Evolutionary conservation across 2,329 filamentous ascomycete species (phyloP), one percentile per base, ranked within the genome.

Genomic region (Sclerotinia subarctica): DNA sequence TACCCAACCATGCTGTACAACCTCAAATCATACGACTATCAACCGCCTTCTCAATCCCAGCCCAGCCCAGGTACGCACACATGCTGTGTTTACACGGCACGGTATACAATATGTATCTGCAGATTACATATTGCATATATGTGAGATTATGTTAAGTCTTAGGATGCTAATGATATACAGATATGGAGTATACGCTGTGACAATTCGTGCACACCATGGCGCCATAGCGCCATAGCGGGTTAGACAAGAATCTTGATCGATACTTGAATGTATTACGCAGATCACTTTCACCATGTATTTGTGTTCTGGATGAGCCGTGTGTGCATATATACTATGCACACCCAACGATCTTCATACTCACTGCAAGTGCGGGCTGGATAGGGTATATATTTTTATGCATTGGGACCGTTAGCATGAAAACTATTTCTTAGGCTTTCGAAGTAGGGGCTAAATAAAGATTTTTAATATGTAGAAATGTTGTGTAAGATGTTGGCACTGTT

Each of bases 11-110:
- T 63, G 29, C 59, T 15, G 59, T 42, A 42, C 59, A 26, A 51
- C 59, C n/a, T 17, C 59, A 42, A 42, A 63, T 52, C 46, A 63
- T 63, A 63, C 59, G 59, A 63, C 32, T 46, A 13, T 35, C 21
- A 38, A 42, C 46, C 46, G n/a, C 59, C 4, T 32, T 7, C 59
- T 51, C 5, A 4, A 21, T 3, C 46, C 46, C 8, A n/a, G 7
- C 10, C 13, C 32, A 13, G 47, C 11, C 7, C 32, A 63, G 59
- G 59, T 26, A 63, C 15, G 53, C 32, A 38, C 32, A 19, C 53
- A 38, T 63, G 59, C 5, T 51, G 46, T 57, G 32, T 57, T 24
- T 57, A 24, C 35, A 24, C 15, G 11, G 54, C 21, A 24, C 13
- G 21, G 8, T 15, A 26, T 29, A 19, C 35, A 32, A 32, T 54